A percentile compares a stretch with the other conserved stretches of the same genome.
These are phyloP conservation scores for Lachancea kluyveri DNA, from an alignment of 805 yeast genomes.

Conservation along the genomic window DNA sequence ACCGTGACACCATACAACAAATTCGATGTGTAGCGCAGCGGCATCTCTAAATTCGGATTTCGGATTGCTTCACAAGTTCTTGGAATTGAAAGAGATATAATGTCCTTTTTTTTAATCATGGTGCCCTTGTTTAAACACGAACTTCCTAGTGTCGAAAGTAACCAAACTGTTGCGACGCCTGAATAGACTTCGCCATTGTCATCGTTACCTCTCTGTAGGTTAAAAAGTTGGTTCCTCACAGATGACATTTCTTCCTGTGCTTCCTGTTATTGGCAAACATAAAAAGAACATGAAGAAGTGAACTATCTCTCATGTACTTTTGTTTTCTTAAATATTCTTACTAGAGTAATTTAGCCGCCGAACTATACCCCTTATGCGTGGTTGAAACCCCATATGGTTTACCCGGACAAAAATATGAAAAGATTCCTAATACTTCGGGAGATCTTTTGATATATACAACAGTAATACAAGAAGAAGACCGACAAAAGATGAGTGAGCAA, in stretches of 20 bases:
- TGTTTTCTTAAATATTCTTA: too few relatives aligned
- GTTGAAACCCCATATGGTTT: too few relatives aligned
- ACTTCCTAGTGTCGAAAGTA: slow-evolving; percentile 25
- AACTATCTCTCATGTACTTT: too few relatives aligned
- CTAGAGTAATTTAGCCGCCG: too few relatives aligned
- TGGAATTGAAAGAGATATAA: slow-evolving; percentile 28
- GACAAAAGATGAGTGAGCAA: slow-evolving; percentile 7
- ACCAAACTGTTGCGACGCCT: slow-evolving; percentile 26
- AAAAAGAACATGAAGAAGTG: too few relatives aligned
- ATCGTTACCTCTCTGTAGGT: slow-evolving; percentile 3
- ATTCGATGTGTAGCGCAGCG: slow-evolving; percentile 26
- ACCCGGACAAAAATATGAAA: too few relatives aligned
- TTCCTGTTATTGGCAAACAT: too few relatives aligned
- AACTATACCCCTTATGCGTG: too few relatives aligned
- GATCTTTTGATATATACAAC: background rate
- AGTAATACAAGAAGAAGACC: background rate
- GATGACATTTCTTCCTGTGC: too few relatives aligned
- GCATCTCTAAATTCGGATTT: slow-evolving; percentile 13
- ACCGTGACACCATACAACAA: slow-evolving; percentile 28
- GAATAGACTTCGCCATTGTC: slow-evolving; percentile 2
- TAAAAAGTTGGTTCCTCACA: background rate
- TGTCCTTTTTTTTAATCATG: slow-evolving; percentile 24
- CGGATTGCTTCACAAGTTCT: slow-evolving; percentile 24
- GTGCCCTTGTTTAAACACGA: slow-evolving; percentile 7
- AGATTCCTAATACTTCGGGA: background rate